Percentiles rank a stretch among this genome's conserved stretches.
phyloP scores from a whole-genome alignment of 164 flowering plant genomes.

The Berberis vulgaris region DNA sequence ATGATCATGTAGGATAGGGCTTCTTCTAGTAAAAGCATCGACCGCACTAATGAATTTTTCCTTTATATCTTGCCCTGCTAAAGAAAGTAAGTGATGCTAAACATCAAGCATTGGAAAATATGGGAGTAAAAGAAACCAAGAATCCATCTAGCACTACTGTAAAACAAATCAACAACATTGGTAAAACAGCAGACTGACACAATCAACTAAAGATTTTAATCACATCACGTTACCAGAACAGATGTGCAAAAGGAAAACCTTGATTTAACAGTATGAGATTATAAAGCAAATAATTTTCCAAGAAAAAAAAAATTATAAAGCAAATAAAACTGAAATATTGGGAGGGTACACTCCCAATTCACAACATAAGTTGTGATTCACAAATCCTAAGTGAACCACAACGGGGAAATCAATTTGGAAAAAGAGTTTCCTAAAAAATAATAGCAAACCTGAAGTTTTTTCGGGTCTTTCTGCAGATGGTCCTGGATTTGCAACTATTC shows the following conservation, averaged over 20 bases:
- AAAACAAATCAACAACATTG: not conserved
- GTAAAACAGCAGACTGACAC: not conserved
- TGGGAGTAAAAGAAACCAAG: not conserved
- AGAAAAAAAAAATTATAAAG: too few species aligned
- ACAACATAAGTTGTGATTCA: too few species aligned
- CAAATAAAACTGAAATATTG: too few species aligned
- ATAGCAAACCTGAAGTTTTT: conserved; percentile 50
- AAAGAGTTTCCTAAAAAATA: not conserved
- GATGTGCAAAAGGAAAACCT: not conserved
- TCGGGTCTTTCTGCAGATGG: conserved; percentile 49
- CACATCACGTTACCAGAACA: not conserved
- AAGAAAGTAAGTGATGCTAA: conserved; percentile 3
- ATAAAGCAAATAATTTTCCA: too few species aligned
- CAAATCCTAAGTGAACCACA: too few species aligned
- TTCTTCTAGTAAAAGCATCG: conserved; percentile 47
- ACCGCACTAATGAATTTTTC: conserved; percentile 45
- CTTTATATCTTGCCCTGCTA: conserved; percentile 42
- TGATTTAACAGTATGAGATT: not conserved
- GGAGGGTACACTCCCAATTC: too few species aligned
- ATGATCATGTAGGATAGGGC: conserved; percentile 16
- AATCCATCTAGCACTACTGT: not conserved
- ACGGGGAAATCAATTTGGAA: not conserved
- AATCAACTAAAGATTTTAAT: not conserved
- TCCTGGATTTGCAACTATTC: conserved; percentile 22
- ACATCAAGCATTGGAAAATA: not conserved